Base-by-base conservation (phyloP, 139 green algal species). In the Pleodorina starrii region DNA sequence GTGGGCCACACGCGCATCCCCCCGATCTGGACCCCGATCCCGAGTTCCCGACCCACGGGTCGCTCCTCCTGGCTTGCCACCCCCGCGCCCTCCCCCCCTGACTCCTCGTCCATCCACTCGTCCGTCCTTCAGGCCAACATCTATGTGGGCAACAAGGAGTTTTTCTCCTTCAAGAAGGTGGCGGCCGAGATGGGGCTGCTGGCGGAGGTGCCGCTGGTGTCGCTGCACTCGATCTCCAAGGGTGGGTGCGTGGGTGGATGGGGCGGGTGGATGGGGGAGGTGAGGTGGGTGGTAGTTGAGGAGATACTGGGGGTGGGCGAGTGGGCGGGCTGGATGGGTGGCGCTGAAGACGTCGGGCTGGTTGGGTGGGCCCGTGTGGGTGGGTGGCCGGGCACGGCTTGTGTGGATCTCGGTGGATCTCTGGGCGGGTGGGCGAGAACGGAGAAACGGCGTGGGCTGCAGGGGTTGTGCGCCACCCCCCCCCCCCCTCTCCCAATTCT, bases 221-320 rank as follows among this genome's bases (percentile, higher is more conserved):
- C 93, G 32, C 94, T 99, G 72, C 96, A 99, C 91, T 97, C 94
- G 51, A 98, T 97, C 57, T 96, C 91, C 69, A 99, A 99, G 93
- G 97, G 89, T 92, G 66, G 1, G 83, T 57, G 29, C 23, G 25
- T 32, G 46, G 43, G 40, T 36, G 72, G 42, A 6, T n/a, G 38
- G 11, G 69, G 69, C 1, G 35, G 14, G 5, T 12, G 17, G 63
- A 12, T 4, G n/a, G 63, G 29, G n/a, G 5, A 42, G n/a, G 63
- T 14, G 27, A 72, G 60, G 21, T 72, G 23, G 68, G 68, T n/a
- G n/a, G n/a, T n/a, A n/a, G n/a, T n/a, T n/a, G n/a, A n/a, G n/a
- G n/a, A n/a, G n/a, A n/a, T n/a, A n/a, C n/a, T n/a, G n/a, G 12
- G 57, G 57, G 57, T 5, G 21, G 57, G 57, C 57, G 57, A 16